phyloP scores from a whole-genome alignment of 2,329 filamentous ascomycete species.

The Aureobasidium sp. region DNA sequence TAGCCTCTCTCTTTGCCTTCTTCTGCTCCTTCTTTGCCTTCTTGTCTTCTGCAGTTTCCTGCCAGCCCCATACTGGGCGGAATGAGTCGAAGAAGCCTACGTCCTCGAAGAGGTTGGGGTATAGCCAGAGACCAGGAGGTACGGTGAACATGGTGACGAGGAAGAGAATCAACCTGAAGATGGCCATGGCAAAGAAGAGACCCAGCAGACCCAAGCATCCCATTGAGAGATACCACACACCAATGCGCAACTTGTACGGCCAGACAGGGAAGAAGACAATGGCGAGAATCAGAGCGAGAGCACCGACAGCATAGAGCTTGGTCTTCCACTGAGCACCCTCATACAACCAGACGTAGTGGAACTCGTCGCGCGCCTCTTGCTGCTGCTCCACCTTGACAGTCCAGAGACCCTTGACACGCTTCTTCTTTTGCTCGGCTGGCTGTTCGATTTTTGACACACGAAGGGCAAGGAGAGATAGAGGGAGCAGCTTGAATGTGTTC shows the following conservation, averaged over 20 bases:
- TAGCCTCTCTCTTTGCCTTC: slow-evolving; percentile 28
- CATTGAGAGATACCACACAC: slow-evolving; percentile 96
- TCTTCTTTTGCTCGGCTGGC: slow-evolving; percentile 65
- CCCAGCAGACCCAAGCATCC: slow-evolving; percentile 82
- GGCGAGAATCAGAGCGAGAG: slow-evolving; percentile 73
- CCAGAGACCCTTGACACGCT: slow-evolving; percentile 93
- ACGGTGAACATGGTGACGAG: slow-evolving; percentile 78
- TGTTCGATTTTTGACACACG: slow-evolving; percentile 77
- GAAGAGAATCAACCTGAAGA: slow-evolving; percentile 92
- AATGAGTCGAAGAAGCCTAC: slow-evolving; percentile 98
- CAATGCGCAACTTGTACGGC: slow-evolving; percentile 82
- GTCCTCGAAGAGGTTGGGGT: slow-evolving; percentile 96
- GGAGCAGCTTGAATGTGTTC: slow-evolving; percentile 89
- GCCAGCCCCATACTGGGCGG: slow-evolving; percentile 94
- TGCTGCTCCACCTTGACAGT: slow-evolving; percentile 93
- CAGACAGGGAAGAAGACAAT: slow-evolving; percentile 93
- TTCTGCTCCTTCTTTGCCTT: slow-evolving; percentile 26
- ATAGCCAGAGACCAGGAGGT: slow-evolving; percentile 91
- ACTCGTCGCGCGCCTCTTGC: slow-evolving; percentile 75
- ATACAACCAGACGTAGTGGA: slow-evolving; percentile 96
- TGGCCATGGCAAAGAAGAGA: slow-evolving; percentile 94
- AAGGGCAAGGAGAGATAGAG: slow-evolving; percentile 86
- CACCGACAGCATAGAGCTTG: slow-evolving; percentile 80
- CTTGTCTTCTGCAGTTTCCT: slow-evolving; percentile 40
- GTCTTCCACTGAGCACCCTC: slow-evolving; percentile 91